Conservation (phyloP, 2,329 filamentous ascomycete species). For the Chrysoporthe deuterocubensis region DNA sequence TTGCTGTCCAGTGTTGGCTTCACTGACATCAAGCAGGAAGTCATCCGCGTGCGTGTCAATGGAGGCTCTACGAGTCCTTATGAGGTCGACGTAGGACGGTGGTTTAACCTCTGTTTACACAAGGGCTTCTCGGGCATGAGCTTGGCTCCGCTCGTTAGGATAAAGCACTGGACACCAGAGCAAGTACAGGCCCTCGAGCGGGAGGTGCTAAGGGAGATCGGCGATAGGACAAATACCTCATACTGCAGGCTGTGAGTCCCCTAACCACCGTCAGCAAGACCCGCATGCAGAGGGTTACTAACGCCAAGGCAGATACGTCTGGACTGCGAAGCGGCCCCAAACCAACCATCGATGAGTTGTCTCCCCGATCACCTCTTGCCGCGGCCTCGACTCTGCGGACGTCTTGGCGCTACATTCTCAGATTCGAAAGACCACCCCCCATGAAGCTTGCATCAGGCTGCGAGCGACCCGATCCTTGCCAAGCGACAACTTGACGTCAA, state of each 20-base stretch:
- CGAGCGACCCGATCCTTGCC: background rate
- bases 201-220: constrained; percentile 70
- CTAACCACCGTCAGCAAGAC: background rate
- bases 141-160: constrained; percentile 71
- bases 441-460: background rate
- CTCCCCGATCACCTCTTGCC: background rate
- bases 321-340: constrained; percentile 38
- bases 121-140: constrained; percentile 75
- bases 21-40: constrained; percentile 73
- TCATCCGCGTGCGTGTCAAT: constrained; percentile 73
- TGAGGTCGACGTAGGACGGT: constrained; percentile 72
- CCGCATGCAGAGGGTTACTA: background rate
- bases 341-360: background rate
- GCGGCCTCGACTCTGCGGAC: background rate
- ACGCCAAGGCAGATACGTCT: constrained; percentile 38
- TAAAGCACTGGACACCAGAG: constrained; percentile 62
- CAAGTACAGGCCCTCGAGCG: constrained; percentile 66
- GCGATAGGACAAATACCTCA: constrained; percentile 67
- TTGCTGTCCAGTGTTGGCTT: constrained; percentile 75
- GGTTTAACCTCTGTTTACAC: constrained; percentile 81
- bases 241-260: constrained; percentile 77
- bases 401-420: background rate
- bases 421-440: background rate
- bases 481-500: background rate
- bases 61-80: constrained; percentile 70